Evolutionary conservation across 306 rosid genomes (phyloP).

Genomic region (Sicyos edulis): DNA sequence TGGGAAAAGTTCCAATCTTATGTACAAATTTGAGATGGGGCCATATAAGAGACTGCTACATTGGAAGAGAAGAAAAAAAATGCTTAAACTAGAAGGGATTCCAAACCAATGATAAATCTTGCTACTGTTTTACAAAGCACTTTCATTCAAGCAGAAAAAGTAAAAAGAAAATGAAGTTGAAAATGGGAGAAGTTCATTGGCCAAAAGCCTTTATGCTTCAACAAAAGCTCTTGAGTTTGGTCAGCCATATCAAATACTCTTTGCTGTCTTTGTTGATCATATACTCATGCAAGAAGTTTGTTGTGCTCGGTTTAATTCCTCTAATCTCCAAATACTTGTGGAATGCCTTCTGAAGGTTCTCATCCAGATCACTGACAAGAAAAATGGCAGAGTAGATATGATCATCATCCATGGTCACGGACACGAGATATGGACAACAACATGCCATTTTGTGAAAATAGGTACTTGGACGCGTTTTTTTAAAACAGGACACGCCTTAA

Average conservation of each 20-base stretch:
- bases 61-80: neutral
- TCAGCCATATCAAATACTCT: slow-evolving; percentile 73
- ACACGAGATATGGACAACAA: no score
- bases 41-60: slow-evolving; percentile 57
- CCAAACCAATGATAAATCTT: neutral
- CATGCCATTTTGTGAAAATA: no score
- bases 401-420: neutral
- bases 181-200: neutral
- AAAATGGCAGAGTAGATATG: slow-evolving; percentile 5
- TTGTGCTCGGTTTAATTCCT: slow-evolving; percentile 82
- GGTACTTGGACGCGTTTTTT: no score
- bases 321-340: slow-evolving; percentile 79
- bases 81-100: no score
- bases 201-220: slow-evolving; percentile 35
- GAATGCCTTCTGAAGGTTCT: slow-evolving; percentile 74
- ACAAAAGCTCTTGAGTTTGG: slow-evolving; percentile 58
- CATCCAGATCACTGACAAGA: slow-evolving; percentile 65
- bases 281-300: slow-evolving; percentile 83
- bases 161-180: neutral
- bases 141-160: neutral
- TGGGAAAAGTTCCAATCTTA: no score
- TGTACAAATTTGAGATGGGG: slow-evolving; percentile 36
- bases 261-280: slow-evolving; percentile 89
- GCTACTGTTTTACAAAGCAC: neutral
- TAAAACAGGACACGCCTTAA: no score